These are phyloP conservation scores for Casaregolazyma lundiana DNA, from an alignment of 1,139 yeast genomes.

Conservation along the genomic window DNA sequence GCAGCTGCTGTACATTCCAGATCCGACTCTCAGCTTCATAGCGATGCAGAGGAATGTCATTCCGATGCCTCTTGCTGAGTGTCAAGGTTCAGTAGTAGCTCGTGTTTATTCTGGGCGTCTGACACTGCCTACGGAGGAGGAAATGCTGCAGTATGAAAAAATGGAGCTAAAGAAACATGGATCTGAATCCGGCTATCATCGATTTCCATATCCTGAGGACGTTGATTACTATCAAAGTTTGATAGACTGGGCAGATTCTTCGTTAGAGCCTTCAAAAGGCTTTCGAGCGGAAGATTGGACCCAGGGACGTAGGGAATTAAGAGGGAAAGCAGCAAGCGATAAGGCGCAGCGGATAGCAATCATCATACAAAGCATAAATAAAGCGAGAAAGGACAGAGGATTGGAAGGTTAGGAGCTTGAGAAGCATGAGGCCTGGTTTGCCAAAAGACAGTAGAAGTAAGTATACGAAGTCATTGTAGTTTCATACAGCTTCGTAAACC, in stretches of 20 bases:
- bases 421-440: too few species aligned
- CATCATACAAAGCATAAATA: conserved; percentile 1
- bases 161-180: conserved; percentile 37
- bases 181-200: conserved; percentile 42
- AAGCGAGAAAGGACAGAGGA: conserved; percentile 1
- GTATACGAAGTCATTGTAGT: too few species aligned
- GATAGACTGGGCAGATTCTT: conserved; percentile 37
- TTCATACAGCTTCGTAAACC: too few species aligned
- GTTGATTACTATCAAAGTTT: conserved; percentile 42
- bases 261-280: conserved; percentile 26
- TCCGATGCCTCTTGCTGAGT: conserved; percentile 57
- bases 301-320: conserved; percentile 17
- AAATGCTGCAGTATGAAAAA: conserved; percentile 41
- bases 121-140: conserved; percentile 40
- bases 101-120: conserved; percentile 51
- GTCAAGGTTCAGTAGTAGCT: conserved; percentile 54
- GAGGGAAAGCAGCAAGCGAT: conserved; percentile 15
- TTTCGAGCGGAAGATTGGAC: conserved; percentile 28
- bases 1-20: conserved; percentile 48
- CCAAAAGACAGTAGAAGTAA: too few species aligned
- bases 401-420: not conserved
- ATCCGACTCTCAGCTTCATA: conserved; percentile 53
- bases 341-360: conserved; percentile 8
- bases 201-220: conserved; percentile 45
- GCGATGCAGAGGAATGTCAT: conserved; percentile 50